phyloP scores from a whole-genome alignment of 2,329 filamentous ascomycete genomes.

The Clonostachys byssicola region DNA sequence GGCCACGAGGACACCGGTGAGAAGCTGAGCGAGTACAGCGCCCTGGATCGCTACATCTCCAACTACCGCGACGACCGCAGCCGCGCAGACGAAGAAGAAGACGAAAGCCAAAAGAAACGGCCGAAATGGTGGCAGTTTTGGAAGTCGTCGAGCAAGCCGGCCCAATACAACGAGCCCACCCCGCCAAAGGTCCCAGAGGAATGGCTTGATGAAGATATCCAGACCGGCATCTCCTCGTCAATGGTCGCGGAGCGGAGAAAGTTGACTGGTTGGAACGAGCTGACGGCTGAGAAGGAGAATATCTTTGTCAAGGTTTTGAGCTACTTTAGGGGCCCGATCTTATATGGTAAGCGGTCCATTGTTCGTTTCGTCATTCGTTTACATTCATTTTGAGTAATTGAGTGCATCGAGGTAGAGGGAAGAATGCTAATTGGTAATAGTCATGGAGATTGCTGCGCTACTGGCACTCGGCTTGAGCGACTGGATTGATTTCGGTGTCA shows the following conservation, averaged over 20 bases:
- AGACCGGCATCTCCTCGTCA: conserved; percentile 51
- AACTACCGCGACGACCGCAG: conserved; percentile 29
- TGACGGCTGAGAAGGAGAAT: conserved; percentile 72
- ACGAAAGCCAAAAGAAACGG: conserved; percentile 10
- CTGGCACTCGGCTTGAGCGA: conserved; percentile 70
- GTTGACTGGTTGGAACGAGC: conserved; percentile 66
- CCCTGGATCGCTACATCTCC: conserved; percentile 24
- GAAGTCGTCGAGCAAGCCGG: conserved; percentile 8
- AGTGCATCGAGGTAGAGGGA: not conserved
- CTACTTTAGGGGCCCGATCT: conserved; percentile 73
- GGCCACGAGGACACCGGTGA: not conserved
- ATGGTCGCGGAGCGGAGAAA: conserved; percentile 64
- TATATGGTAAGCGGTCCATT: conserved; percentile 59
- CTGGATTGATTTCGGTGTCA: conserved; percentile 72
- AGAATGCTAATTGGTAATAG: conserved; percentile 14
- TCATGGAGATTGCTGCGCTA: conserved; percentile 74
- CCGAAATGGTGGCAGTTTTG: conserved; percentile 30
- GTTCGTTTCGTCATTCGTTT: not conserved
- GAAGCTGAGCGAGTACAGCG: conserved; percentile 10
- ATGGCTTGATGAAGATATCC: conserved; percentile 66
- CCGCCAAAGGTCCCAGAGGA: conserved; percentile 18
- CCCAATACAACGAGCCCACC: conserved; percentile 7
- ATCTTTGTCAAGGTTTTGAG: conserved; percentile 70
- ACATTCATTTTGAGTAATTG: no score
- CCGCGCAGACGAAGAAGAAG: conserved; percentile 19